Conservation (phyloP, 345 rosid species). For the Clarkia xantiana region DNA sequence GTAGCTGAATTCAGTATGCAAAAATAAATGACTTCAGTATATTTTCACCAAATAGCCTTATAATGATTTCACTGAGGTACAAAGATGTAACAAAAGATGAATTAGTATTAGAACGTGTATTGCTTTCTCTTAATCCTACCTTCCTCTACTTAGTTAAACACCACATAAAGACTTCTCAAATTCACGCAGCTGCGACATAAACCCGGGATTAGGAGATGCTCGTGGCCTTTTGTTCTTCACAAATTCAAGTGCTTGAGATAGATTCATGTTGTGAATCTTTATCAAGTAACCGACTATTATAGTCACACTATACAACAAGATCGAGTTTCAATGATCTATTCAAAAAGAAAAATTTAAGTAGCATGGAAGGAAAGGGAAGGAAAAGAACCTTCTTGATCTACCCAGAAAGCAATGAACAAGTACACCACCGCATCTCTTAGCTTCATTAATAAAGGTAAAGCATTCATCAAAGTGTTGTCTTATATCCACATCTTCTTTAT, state of each 20-base stretch:
- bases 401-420: constrained; percentile 73
- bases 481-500: constrained; percentile 42
- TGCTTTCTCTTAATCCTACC: too few relatives aligned
- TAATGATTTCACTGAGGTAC: too few relatives aligned
- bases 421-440: constrained; percentile 45
- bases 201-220: constrained; percentile 57
- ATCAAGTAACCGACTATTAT: constrained; percentile 61
- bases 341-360: not conserved
- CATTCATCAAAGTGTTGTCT: constrained; percentile 50
- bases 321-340: not conserved
- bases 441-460: constrained; percentile 48
- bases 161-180: constrained; percentile 42
- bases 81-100: too few relatives aligned
- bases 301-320: constrained; percentile 30
- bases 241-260: constrained; percentile 41
- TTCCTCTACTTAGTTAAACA: not conserved
- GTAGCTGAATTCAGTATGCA: too few relatives aligned
- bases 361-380: not conserved
- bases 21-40: too few relatives aligned
- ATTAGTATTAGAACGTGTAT: too few relatives aligned
- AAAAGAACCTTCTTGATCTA: constrained; percentile 53
- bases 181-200: constrained; percentile 38
- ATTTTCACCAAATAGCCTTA: too few relatives aligned
- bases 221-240: constrained; percentile 45
- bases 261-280: constrained; percentile 48